Evolutionary conservation across 1,284 basidiomycete genomes (phyloP).

Genomic region (Papiliotrema nemorosa): DNA sequence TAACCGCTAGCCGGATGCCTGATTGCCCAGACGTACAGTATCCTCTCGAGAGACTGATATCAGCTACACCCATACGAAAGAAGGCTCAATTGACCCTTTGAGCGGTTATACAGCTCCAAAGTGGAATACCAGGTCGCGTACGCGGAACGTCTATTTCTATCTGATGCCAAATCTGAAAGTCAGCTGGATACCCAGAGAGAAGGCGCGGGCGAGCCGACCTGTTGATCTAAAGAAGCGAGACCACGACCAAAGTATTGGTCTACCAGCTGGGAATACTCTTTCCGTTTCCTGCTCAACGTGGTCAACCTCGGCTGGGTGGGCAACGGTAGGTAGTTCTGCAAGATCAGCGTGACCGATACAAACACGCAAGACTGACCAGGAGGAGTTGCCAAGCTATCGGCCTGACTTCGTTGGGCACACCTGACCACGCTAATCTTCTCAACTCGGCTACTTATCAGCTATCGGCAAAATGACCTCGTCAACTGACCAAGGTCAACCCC

Average conservation of each 20-base stretch:
- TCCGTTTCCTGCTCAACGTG: slow-evolving; percentile 80
- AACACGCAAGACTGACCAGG: slow-evolving; percentile 59
- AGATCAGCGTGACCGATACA: slow-evolving; percentile 1
- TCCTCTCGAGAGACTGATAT: slow-evolving; percentile 75
- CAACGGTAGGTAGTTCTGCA: slow-evolving; percentile 88
- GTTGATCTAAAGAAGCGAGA: slow-evolving; percentile 76
- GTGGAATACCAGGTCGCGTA: slow-evolving; percentile 80
- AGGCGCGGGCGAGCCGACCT: slow-evolving; percentile 24
- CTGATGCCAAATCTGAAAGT: slow-evolving; percentile 83
- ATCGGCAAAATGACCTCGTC: not conserved
- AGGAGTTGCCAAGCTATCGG: slow-evolving; percentile 93
- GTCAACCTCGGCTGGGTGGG: slow-evolving; percentile 70
- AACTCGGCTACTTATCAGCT: slow-evolving; percentile 61
- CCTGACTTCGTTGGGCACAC: slow-evolving; percentile 81
- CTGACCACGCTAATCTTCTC: slow-evolving; percentile 90
- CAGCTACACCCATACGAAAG: slow-evolving; percentile 7
- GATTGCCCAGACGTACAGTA: slow-evolving; percentile 96
- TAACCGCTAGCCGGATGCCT: slow-evolving; percentile 94
- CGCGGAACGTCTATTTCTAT: slow-evolving; percentile 95
- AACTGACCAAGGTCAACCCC: slow-evolving; percentile 28
- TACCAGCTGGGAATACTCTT: slow-evolving; percentile 86
- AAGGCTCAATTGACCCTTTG: slow-evolving; percentile 63
- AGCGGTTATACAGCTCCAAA: slow-evolving; percentile 85
- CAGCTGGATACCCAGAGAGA: not conserved
- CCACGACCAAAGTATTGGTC: slow-evolving; percentile 87